phyloP scores from a whole-genome alignment of 2,329 filamentous ascomycete genomes.

The Aulographum hederae region DNA sequence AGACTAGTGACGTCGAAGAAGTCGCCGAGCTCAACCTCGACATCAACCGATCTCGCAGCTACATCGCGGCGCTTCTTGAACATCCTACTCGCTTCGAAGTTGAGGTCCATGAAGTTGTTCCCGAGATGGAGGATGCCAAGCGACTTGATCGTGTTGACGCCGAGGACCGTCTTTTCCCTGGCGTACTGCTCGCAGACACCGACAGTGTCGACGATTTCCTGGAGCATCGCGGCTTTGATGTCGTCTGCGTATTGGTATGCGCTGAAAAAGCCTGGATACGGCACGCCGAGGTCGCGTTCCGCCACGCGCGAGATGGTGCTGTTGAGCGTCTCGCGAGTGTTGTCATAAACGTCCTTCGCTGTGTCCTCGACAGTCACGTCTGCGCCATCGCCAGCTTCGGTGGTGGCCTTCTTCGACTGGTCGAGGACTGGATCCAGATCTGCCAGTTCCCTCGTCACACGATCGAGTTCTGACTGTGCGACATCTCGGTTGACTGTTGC shows the following conservation, averaged over 20 bases:
- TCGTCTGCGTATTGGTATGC: slow-evolving; percentile 90
- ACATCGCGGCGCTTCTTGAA: slow-evolving; percentile 70
- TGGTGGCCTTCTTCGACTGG: slow-evolving; percentile 60
- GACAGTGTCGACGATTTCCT: slow-evolving; percentile 68
- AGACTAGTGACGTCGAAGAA: slow-evolving; percentile 79
- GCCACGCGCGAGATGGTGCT: slow-evolving; percentile 61
- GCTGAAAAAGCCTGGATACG: slow-evolving; percentile 69
- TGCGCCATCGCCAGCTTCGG: slow-evolving; percentile 64
- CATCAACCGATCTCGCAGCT: slow-evolving; percentile 67
- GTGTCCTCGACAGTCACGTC: slow-evolving; percentile 70
- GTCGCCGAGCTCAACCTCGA: slow-evolving; percentile 76
- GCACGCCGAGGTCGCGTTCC: slow-evolving; percentile 59
- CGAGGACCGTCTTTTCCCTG: slow-evolving; percentile 55
- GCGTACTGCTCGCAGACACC: slow-evolving; percentile 69
- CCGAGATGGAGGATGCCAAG: slow-evolving; percentile 78
- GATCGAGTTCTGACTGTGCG: slow-evolving; percentile 65
- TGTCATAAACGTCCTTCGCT: slow-evolving; percentile 68
- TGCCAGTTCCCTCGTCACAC: slow-evolving; percentile 62
- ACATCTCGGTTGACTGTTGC: slow-evolving; percentile 79
- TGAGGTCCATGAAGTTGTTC: slow-evolving; percentile 67
- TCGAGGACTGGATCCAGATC: slow-evolving; percentile 76
- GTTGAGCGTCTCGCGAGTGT: slow-evolving; percentile 59
- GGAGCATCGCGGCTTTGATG: slow-evolving; percentile 78
- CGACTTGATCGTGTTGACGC: slow-evolving; percentile 76
- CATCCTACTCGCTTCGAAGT: slow-evolving; percentile 86